Percentiles rank a stretch among this genome's conserved stretches.
Conservation (phyloP, 1,284 basidiomycete genomes). For the Entoloma clypeatum region DNA sequence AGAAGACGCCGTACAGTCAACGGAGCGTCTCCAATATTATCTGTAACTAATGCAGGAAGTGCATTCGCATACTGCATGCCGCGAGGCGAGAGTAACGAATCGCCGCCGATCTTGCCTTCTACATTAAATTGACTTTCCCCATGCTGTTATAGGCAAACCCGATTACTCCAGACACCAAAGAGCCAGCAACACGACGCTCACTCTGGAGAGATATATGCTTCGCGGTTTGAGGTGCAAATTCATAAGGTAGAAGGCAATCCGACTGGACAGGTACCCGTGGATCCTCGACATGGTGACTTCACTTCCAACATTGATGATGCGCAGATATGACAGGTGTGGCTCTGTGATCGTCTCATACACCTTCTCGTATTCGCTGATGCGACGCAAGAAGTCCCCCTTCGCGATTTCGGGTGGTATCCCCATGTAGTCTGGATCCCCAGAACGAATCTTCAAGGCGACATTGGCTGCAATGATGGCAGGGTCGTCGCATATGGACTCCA, state of each 20-base stretch:
- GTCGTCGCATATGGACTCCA: slow-evolving; percentile 94
- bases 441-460: slow-evolving; percentile 91
- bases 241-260: slow-evolving; percentile 98
- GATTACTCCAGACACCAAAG: slow-evolving; percentile 11
- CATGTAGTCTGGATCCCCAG: slow-evolving; percentile 97
- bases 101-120: slow-evolving; percentile 96
- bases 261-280: slow-evolving; percentile 91
- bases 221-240: slow-evolving; percentile 96
- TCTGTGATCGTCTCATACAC: slow-evolving; percentile 96
- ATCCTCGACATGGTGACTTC: slow-evolving; percentile 84
- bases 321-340: slow-evolving; percentile 80
- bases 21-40: slow-evolving; percentile 87
- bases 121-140: slow-evolving; percentile 98
- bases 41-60: slow-evolving; percentile 83
- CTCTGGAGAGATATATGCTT: slow-evolving; percentile 94
- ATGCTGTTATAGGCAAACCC: slow-evolving; percentile 54
- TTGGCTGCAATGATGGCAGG: slow-evolving; percentile 93
- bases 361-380: slow-evolving; percentile 91
- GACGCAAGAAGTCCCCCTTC: slow-evolving; percentile 84
- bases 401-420: slow-evolving; percentile 85
- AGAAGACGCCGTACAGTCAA: slow-evolving; percentile 64
- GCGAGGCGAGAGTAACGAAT: slow-evolving; percentile 81
- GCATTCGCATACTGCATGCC: slow-evolving; percentile 86
- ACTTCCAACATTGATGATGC: slow-evolving; percentile 86
- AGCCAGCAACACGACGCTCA: slow-evolving; percentile 35